Conservation (phyloP, 352 stramenopile genomes). For the Globisporangium okanoganense region DNA sequence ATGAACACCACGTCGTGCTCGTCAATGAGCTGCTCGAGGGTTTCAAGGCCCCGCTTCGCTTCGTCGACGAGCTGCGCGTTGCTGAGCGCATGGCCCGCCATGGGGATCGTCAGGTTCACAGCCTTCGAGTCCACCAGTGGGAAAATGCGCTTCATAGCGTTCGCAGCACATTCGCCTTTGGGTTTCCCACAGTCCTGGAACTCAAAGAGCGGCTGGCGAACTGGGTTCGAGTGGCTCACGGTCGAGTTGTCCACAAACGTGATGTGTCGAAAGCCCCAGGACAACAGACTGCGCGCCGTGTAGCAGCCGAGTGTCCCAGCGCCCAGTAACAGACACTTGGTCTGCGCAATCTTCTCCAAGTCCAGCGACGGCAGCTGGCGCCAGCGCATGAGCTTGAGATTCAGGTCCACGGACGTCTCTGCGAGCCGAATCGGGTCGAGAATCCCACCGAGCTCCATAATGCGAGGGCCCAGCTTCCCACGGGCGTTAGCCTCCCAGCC, state of each 20-base stretch:
- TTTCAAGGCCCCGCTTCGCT: conserved; percentile 61
- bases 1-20: conserved; percentile 96
- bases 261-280: conserved; percentile 97
- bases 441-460: conserved; percentile 70
- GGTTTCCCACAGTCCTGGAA: conserved; percentile 92
- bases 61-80: conserved; percentile 55
- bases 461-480: conserved; percentile 65
- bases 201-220: conserved; percentile 96
- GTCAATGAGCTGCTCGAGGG: conserved; percentile 89
- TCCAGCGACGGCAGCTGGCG: conserved; percentile 94
- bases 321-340: conserved; percentile 95
- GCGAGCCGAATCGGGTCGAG: conserved; percentile 88
- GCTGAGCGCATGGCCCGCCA: conserved; percentile 94
- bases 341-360: conserved; percentile 85
- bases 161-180: conserved; percentile 94
- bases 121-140: conserved; percentile 88
- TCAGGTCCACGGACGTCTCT: conserved; percentile 96
- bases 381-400: conserved; percentile 99
- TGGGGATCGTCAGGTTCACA: conserved; percentile 96
- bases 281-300: conserved; percentile 93
- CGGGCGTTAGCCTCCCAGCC: conserved; percentile 78
- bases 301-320: conserved; percentile 96
- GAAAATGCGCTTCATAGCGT: conserved; percentile 90
- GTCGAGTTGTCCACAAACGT: conserved; percentile 97
- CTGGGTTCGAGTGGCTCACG: conserved; percentile 98